Base-by-base conservation (phyloP, 106 monocot genomes). In the Ottelia alismoides region DNA sequence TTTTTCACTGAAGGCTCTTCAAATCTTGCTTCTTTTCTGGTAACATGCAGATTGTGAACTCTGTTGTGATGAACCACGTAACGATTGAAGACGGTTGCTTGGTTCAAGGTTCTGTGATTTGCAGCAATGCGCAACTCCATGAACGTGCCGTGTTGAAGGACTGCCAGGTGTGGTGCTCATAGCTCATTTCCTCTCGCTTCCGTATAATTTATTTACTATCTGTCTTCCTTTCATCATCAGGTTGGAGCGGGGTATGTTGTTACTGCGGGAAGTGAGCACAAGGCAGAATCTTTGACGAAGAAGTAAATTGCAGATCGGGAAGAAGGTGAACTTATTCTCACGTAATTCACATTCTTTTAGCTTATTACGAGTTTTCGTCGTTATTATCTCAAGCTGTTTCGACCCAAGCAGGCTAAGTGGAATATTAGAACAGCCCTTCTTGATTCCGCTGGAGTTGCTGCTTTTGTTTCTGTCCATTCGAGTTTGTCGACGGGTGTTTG, bases 21-120 rank as follows among this genome's bases (percentile, higher is more conserved):
- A n/a, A n/a, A n/a, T n/a, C n/a, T n/a, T n/a, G 11, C 35, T 25
- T n/a, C 20, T 58, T 32, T 45, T 60, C 6, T 19, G 20, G 19
- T 17, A 0, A 16, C 27, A 30, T 77, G 30, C 64, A 91, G 90
- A 85, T 91, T 68, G 72, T 81, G 25, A 91, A 91, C 56, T 91
- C 90, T 21, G 77, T 91, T 55, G 81, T 91, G 66, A 85, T 91
- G 90, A 81, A 91, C 65, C 90, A 91, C 65, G 90, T 85, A 19
- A 85, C 70, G 31, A 78, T 91, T 48, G 90, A 91, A 70, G 90
- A 91, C 76, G 84, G 84, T 17, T 85, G 90, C 45, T 66, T 72
- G 25, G 72, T 91, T 59, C 90, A 91, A 67, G 81, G 84, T 60
- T 81, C 90, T 45, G 58, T 91, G 31, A 60, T 91, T 53, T 84